phyloP scores from a whole-genome alignment of 768 basidiomycete genomes.

The Brasilioporus rufonigricans region DNA sequence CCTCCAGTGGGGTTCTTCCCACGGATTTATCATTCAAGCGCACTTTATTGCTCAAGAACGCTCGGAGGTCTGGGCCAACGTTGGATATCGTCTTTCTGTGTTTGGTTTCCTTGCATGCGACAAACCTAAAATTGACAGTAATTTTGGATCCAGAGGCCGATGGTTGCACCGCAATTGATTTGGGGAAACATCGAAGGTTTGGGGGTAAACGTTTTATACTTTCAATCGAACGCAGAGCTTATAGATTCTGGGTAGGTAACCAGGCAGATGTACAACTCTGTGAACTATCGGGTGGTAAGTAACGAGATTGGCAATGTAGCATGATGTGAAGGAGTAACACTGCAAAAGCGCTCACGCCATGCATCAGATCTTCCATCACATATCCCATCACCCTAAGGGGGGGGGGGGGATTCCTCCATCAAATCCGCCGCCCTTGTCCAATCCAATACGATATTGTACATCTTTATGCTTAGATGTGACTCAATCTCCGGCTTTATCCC shows the following conservation, averaged over 20 bases:
- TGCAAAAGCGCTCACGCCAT: constrained; percentile 67
- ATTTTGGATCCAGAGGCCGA: constrained; percentile 82
- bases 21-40: constrained; percentile 41
- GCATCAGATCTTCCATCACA: constrained; percentile 71
- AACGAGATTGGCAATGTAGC: too few species aligned
- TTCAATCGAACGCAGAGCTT: background rate
- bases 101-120: constrained; percentile 73
- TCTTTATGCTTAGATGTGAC: background rate
- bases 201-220: constrained; percentile 48
- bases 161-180: constrained; percentile 78
- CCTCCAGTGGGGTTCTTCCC: background rate
- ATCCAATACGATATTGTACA: constrained; percentile 73
- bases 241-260: constrained; percentile 44
- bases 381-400: constrained; percentile 57
- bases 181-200: constrained; percentile 62
- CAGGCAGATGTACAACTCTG: constrained; percentile 49
- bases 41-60: constrained; percentile 63
- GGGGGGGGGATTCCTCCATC: constrained; percentile 55
- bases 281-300: background rate
- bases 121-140: constrained; percentile 57
- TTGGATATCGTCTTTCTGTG: constrained; percentile 71
- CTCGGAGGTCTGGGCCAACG: constrained; percentile 69
- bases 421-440: constrained; percentile 64
- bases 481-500: background rate
- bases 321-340: background rate